A percentile compares a stretch with the other conserved stretches of the same genome.
phyloP scores from a whole-genome alignment of 2,329 filamentous ascomycete genomes.

The Diaporthe humulicola region DNA sequence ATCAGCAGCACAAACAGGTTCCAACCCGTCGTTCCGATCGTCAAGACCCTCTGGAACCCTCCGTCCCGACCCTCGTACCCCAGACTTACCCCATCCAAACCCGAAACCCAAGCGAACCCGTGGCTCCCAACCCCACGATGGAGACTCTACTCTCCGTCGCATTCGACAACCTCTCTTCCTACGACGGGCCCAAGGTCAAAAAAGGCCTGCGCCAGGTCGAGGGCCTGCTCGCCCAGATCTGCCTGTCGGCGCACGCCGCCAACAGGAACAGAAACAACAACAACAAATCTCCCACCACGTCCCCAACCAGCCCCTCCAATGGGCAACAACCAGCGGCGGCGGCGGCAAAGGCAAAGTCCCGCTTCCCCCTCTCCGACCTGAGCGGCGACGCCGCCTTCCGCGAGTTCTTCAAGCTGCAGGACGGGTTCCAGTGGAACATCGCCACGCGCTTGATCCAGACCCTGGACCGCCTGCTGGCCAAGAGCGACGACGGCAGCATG shows the following conservation, averaged over 20 bases:
- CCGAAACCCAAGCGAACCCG: slow-evolving; percentile 23
- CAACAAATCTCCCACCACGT: slow-evolving; percentile 51
- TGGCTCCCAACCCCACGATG: slow-evolving; percentile 66
- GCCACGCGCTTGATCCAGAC: slow-evolving; percentile 87
- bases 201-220: slow-evolving; percentile 96
- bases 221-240: slow-evolving; percentile 93
- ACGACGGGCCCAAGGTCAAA: slow-evolving; percentile 88
- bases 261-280: slow-evolving; percentile 49
- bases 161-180: slow-evolving; percentile 96
- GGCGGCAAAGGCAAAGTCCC: neutral
- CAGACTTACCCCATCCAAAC: slow-evolving; percentile 1
- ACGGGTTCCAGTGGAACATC: slow-evolving; percentile 98
- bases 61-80: neutral
- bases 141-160: slow-evolving; percentile 92
- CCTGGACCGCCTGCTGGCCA: slow-evolving; percentile 87
- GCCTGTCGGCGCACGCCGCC: slow-evolving; percentile 70
- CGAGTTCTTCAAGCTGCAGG: slow-evolving; percentile 96
- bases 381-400: slow-evolving; percentile 88
- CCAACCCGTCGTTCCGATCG: neutral
- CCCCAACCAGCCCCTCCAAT: neutral
- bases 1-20: neutral
- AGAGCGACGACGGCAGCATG: slow-evolving; percentile 84
- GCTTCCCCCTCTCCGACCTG: slow-evolving; percentile 70
- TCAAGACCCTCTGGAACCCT: neutral
- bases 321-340: neutral